phyloP scores from a whole-genome alignment of 495 filamentous ascomycete genomes.

The Chaetomium tenue region DNA sequence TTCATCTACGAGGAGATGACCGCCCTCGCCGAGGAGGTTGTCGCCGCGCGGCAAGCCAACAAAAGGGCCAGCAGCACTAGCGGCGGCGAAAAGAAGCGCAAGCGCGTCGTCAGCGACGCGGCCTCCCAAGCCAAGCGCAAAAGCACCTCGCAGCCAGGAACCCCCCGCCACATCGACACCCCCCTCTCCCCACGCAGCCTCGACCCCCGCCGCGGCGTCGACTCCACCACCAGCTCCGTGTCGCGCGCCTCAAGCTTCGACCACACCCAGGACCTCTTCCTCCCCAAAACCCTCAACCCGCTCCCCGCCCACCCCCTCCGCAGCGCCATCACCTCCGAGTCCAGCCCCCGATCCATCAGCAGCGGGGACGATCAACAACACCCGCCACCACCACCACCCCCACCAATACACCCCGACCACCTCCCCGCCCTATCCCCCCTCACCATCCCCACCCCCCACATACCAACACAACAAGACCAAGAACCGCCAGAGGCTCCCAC shows the following conservation, averaged over 20 bases:
- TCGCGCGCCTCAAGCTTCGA: not conserved
- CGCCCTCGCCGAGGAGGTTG: slow-evolving; percentile 66
- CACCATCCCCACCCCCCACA: no score
- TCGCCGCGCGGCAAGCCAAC: slow-evolving; percentile 36
- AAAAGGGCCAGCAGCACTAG: slow-evolving; percentile 10
- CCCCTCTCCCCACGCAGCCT: slow-evolving; percentile 44
- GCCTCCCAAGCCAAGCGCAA: slow-evolving; percentile 16
- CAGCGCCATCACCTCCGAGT: not conserved
- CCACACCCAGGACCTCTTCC: not conserved
- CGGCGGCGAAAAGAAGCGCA: slow-evolving; percentile 43
- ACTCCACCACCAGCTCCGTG: not conserved
- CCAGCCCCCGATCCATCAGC: not conserved
- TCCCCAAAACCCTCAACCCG: slow-evolving; percentile 1
- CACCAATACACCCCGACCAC: not conserved
- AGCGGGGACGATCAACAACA: not conserved
- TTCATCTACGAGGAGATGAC: slow-evolving; percentile 76
- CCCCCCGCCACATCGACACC: slow-evolving; percentile 25
- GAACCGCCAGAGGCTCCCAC: not conserved
- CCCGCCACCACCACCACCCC: not conserved
- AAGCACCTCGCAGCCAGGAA: slow-evolving; percentile 13
- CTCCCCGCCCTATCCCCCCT: not conserved
- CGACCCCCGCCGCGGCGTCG: slow-evolving; percentile 22
- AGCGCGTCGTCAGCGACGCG: slow-evolving; percentile 32
- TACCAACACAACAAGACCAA: not conserved
- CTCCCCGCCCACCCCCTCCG: slow-evolving; percentile 6